Conservation (phyloP, 352 stramenopile genomes). For the Globisporangium emineosum region DNA sequence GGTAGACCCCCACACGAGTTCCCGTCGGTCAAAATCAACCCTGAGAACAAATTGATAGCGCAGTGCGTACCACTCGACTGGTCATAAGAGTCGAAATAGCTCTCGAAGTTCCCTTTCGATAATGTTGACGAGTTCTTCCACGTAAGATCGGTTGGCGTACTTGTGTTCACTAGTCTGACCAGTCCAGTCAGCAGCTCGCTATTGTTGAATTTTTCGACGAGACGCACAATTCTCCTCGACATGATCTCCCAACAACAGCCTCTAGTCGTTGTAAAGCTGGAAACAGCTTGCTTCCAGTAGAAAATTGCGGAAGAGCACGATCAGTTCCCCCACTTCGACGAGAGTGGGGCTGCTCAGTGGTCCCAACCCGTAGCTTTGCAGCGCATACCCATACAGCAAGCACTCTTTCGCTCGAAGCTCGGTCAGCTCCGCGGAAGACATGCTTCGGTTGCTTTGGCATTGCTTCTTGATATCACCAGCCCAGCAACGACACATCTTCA, state of each 20-base stretch:
- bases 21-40: constrained; percentile 37
- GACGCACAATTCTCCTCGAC: constrained; percentile 20
- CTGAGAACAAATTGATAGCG: constrained; percentile 44
- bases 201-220: constrained; percentile 1
- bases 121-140: neutral
- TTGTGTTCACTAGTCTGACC: constrained; percentile 22
- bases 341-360: neutral
- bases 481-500: constrained; percentile 2
- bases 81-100: constrained; percentile 34
- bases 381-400: constrained; percentile 38
- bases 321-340: constrained; percentile 37
- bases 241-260: constrained; percentile 33
- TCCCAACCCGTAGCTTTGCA: constrained; percentile 30
- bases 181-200: constrained; percentile 11
- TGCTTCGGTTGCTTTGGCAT: neutral
- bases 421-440: constrained; percentile 11
- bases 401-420: constrained; percentile 36
- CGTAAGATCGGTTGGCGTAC: constrained; percentile 17
- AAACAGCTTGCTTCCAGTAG: neutral
- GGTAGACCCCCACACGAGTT: constrained; percentile 37
- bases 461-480: neutral
- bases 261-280: neutral
- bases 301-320: constrained; percentile 42
- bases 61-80: constrained; percentile 22
- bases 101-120: constrained; percentile 10